These are phyloP conservation scores for Sporisorium iseilematis-ciliati DNA, from an alignment of 1,284 basidiomycete genomes.

Conservation along the genomic window DNA sequence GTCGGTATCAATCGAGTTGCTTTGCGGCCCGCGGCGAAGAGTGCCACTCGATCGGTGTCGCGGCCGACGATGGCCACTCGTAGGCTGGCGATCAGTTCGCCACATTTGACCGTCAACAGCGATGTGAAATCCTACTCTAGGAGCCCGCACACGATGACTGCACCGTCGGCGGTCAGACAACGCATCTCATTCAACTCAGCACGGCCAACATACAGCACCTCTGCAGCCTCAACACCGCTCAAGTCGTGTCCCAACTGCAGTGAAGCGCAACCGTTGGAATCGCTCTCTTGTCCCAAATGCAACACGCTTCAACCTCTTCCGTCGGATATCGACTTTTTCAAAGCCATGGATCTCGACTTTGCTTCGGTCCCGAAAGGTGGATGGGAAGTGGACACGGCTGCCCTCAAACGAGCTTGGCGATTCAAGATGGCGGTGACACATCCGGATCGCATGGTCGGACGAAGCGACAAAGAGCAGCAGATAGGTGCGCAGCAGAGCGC, in stretches of 20 bases:
- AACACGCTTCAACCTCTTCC: conserved; percentile 58
- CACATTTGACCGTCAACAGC: neutral
- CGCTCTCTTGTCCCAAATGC: conserved; percentile 51
- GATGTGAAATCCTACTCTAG: neutral
- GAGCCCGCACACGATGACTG: neutral
- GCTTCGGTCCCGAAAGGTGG: conserved; percentile 45
- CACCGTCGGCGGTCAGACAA: neutral
- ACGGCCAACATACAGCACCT: conserved; percentile 12
- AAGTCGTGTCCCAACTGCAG: conserved; percentile 47
- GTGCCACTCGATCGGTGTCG: neutral
- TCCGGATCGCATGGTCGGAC: conserved; percentile 63
- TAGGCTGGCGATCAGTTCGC: neutral
- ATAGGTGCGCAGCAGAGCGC: conserved; percentile 64
- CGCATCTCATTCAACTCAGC: neutral
- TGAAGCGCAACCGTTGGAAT: conserved; percentile 43
- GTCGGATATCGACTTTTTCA: conserved; percentile 55
- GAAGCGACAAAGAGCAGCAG: conserved; percentile 59
- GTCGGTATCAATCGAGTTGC: neutral
- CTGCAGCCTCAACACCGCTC: conserved; percentile 14
- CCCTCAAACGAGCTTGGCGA: conserved; percentile 63
- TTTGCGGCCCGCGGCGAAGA: neutral
- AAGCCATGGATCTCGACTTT: conserved; percentile 57
- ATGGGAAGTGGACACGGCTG: conserved; percentile 54
- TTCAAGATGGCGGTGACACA: conserved; percentile 62
- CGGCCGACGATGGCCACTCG: neutral